phyloP scores from a whole-genome alignment of 768 basidiomycete genomes.

The Sporobolomyces roseus region DNA sequence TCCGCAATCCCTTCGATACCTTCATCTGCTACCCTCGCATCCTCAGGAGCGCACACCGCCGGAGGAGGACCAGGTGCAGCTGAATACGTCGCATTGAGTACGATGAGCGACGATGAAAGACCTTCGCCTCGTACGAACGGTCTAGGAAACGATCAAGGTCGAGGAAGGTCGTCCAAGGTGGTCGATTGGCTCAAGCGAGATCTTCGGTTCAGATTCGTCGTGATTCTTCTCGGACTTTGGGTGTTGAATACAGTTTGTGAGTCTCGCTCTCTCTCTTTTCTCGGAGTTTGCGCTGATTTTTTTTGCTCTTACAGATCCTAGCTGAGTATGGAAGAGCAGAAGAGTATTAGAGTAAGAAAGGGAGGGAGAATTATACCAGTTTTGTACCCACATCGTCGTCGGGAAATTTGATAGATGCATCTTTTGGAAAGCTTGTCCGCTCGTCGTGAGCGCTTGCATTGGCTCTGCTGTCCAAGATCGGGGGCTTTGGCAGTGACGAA shows the following conservation, averaged over 20 bases:
- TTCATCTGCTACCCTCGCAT: neutral
- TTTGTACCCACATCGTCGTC: no score
- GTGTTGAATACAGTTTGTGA: conserved; percentile 58
- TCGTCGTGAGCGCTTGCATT: no score
- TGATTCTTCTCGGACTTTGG: conserved; percentile 60
- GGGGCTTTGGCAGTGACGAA: no score
- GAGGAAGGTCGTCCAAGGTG: conserved; percentile 40
- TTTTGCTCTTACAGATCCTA: no score
- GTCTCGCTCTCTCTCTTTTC: no score
- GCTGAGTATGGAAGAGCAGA: no score
- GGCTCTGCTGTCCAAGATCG: no score
- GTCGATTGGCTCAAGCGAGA: conserved; percentile 49
- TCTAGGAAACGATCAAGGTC: conserved; percentile 18
- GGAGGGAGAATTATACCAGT: no score
- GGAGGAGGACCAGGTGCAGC: conserved; percentile 5
- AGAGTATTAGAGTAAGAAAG: no score
- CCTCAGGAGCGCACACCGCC: conserved; percentile 14
- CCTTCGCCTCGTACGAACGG: neutral
- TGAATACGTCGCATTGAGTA: conserved; percentile 38
- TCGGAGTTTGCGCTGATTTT: no score
- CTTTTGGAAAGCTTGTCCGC: no score
- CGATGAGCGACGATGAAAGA: conserved; percentile 12
- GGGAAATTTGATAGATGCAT: no score
- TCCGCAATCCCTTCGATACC: conserved; percentile 35
- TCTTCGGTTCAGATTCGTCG: conserved; percentile 52